A percentile compares a stretch with the other conserved stretches of the same genome.
These are phyloP conservation scores for Solanum pimpinellifolium DNA, from an alignment of 257 asterid genomes.

Conservation along the genomic window DNA sequence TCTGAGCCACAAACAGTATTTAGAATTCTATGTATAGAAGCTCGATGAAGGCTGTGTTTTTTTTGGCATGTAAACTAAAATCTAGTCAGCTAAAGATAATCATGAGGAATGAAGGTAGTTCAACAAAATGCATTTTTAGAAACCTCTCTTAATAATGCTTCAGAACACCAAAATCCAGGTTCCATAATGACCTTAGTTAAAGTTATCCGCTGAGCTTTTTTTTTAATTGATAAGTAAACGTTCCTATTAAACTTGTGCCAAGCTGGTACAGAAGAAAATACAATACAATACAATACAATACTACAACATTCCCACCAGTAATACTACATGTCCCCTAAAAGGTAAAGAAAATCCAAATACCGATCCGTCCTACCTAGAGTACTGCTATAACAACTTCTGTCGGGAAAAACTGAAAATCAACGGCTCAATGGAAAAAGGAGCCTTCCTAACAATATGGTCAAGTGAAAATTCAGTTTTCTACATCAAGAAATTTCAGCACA, in stretches of 20 bases:
- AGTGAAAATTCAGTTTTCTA: not conserved
- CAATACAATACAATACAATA: not conserved
- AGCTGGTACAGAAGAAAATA: not conserved
- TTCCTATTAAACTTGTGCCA: not conserved
- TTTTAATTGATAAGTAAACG: not conserved
- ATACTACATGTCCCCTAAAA: not conserved
- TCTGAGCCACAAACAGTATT: not conserved
- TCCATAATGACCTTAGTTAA: not conserved
- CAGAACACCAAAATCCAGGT: not conserved
- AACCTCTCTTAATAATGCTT: not conserved
- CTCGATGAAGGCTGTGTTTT: not conserved
- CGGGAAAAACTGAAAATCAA: not conserved
- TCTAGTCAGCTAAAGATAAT: not conserved
- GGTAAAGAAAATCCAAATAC: not conserved
- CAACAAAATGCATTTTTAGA: not conserved
- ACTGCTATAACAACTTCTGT: not conserved
- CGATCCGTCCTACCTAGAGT: not conserved
- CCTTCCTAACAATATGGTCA: not conserved
- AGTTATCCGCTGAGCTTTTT: not conserved
- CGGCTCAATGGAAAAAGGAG: not conserved
- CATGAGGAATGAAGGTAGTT: not conserved
- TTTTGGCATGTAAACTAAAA: not conserved
- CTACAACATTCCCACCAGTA: not conserved
- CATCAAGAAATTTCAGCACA: not conserved
- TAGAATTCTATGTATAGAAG: not conserved